Evolutionary conservation across 805 yeast species (phyloP), one percentile per base, ranked within the genome.

Genomic region (Gaillardinia entomophila): DNA sequence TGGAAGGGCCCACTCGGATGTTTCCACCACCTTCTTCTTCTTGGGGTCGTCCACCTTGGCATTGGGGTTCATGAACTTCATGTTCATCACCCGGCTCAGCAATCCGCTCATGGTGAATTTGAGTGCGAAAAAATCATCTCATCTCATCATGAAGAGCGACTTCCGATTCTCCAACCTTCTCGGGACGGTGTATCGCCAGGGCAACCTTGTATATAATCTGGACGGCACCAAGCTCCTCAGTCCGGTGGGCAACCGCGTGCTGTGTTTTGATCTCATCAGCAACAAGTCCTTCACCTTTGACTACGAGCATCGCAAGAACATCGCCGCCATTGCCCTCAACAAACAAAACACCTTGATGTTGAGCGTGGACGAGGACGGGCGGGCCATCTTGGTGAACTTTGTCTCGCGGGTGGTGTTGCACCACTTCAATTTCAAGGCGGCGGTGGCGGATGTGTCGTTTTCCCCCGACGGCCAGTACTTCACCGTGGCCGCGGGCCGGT

Each of bases 141-240:
- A 42, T 43, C 45, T 42, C 40, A 33, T 33, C 35, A 86, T 87
- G 95, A 85, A 79, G 64, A 79, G 95, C n/a, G 94, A 86, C 62
- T 87, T 82, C 48, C 65, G 81, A 71, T 82, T 92, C 48, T 79
- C 94, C 22, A 92, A 90, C 60, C 68, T 92, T 20, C 65, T 92
- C 46, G 98, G 98, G 18, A 89, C 97, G 0, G 97, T 92, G 3
- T 92, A 92, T 53, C 70, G 94, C 31, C 85, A 82, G 52, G 98
- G 97, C n/a, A 88, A 90, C 55, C 62, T 92, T 17, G 68, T 81
- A 4, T 92, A 82, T 62, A 80, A 95, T 1, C 76, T 80, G 1
- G 96, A 89, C 52, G 98, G 98, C 2, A 77, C 82, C 8, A 73
- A 76, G 35, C 66, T 92, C 22, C 60, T 92, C 28, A 80, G 92